Evolutionary conservation across 257 asterid genomes (phyloP).

Genomic region (Salvia splendens): DNA sequence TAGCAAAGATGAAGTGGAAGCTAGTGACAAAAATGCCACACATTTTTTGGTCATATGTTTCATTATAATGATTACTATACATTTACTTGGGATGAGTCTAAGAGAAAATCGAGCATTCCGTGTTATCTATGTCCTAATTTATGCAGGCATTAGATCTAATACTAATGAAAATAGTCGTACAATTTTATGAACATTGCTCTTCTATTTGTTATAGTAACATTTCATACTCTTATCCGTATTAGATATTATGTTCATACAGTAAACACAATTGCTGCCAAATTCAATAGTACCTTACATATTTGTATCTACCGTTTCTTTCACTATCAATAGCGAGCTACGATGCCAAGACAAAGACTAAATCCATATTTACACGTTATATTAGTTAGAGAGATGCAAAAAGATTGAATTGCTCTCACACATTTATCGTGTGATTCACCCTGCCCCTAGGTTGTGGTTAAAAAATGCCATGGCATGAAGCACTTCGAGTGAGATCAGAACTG

Average conservation of each 20-base stretch:
- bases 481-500: neutral
- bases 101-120: neutral
- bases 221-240: neutral
- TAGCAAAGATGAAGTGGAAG: constrained; percentile 15
- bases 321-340: constrained; percentile 6
- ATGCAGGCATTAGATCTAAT: neutral
- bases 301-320: constrained; percentile 10
- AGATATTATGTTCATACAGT: neutral
- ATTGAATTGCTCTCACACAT: constrained; percentile 2
- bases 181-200: constrained; percentile 15
- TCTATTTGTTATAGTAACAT: constrained; percentile 2
- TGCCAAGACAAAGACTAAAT: neutral
- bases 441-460: constrained; percentile 5
- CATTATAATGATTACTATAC: neutral
- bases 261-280: constrained; percentile 2
- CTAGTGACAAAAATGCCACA: neutral
- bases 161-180: neutral
- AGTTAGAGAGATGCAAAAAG: neutral
- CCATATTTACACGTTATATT: neutral
- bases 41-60: neutral
- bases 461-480: constrained; percentile 1
- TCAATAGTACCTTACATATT: neutral
- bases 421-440: neutral
- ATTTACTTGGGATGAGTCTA: neutral
- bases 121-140: neutral